Evolutionary conservation across 1,139 yeast genomes (phyloP).

Genomic region (Kurtzmaniella quercitrusa): DNA sequence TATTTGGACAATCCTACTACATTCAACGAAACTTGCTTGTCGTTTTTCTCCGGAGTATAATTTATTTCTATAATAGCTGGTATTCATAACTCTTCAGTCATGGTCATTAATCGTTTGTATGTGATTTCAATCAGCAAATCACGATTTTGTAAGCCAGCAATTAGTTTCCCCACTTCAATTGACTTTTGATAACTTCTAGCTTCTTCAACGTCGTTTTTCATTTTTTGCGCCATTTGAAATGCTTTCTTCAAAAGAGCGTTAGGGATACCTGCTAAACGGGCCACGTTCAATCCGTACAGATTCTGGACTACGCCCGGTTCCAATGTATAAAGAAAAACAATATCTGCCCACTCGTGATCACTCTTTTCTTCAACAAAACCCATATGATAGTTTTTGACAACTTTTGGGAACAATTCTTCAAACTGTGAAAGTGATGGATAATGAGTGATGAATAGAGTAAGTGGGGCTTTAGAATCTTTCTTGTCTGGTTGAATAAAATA

Average conservation of each 20-base stretch:
- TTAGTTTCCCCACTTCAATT: slow-evolving; percentile 5
- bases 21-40: slow-evolving; percentile 26
- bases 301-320: slow-evolving; percentile 56
- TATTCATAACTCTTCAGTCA: neutral
- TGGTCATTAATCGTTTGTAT: neutral
- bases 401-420: slow-evolving; percentile 32
- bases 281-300: slow-evolving; percentile 79
- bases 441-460: slow-evolving; percentile 81
- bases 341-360: slow-evolving; percentile 33
- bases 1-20: slow-evolving; percentile 35
- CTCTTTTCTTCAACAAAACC: slow-evolving; percentile 50
- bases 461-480: slow-evolving; percentile 37
- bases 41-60: slow-evolving; percentile 18
- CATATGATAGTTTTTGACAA: slow-evolving; percentile 68
- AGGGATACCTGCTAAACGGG: slow-evolving; percentile 64
- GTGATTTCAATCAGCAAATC: neutral
- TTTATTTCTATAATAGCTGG: neutral
- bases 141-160: slow-evolving; percentile 1
- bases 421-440: slow-evolving; percentile 68
- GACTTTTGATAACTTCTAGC: slow-evolving; percentile 8
- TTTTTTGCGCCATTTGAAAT: slow-evolving; percentile 35
- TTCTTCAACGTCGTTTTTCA: slow-evolving; percentile 31
- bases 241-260: slow-evolving; percentile 48
- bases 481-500: slow-evolving; percentile 39
- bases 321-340: slow-evolving; percentile 60